A percentile compares a stretch with the other conserved stretches of the same genome.
These are phyloP conservation scores for Coprinopsis sp. DNA, from an alignment of 768 basidiomycete genomes.

Conservation along the genomic window DNA sequence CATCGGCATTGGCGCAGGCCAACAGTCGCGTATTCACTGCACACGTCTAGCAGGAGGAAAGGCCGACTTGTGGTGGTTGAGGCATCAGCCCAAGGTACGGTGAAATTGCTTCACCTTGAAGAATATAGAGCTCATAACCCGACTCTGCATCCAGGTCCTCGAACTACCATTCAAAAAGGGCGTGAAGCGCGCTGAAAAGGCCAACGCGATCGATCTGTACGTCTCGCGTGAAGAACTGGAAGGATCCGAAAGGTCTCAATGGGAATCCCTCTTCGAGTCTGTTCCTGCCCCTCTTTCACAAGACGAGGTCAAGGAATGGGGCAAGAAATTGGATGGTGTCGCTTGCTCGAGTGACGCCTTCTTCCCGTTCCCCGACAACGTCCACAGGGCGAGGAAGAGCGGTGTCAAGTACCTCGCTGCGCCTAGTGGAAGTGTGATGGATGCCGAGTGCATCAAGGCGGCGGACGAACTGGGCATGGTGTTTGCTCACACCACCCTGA, in stretches of 20 bases:
- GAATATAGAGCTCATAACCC: too few relatives aligned
- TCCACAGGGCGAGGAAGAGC: conserved; percentile 86
- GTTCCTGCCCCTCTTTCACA: conserved; percentile 58
- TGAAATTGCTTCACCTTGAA: too few relatives aligned
- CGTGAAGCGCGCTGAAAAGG: conserved; percentile 95
- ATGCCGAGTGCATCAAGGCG: conserved; percentile 91
- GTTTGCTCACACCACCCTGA: conserved; percentile 83
- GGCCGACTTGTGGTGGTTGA: conserved; percentile 99
- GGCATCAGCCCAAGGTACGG: conserved; percentile 84
- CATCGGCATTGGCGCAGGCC: conserved; percentile 94
- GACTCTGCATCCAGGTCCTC: conserved; percentile 84
- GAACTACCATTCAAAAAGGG: conserved; percentile 95
- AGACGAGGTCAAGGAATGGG: conserved; percentile 77
- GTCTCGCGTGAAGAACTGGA: conserved; percentile 87
- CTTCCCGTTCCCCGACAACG: conserved; percentile 99
- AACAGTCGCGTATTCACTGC: conserved; percentile 99
- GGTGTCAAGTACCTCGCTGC: conserved; percentile 92
- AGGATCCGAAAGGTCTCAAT: conserved; percentile 83
- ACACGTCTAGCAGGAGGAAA: conserved; percentile 96
- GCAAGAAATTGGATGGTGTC: conserved; percentile 71
- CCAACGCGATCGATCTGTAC: conserved; percentile 96
- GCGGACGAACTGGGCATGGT: conserved; percentile 91
- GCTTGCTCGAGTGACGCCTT: conserved; percentile 96
- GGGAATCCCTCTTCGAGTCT: conserved; percentile 84
- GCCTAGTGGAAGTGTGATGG: conserved; percentile 94